A percentile compares a stretch with the other conserved stretches of the same genome.
Conservation (phyloP, 768 basidiomycete species). For the Kwoniella mangroviensis region DNA sequence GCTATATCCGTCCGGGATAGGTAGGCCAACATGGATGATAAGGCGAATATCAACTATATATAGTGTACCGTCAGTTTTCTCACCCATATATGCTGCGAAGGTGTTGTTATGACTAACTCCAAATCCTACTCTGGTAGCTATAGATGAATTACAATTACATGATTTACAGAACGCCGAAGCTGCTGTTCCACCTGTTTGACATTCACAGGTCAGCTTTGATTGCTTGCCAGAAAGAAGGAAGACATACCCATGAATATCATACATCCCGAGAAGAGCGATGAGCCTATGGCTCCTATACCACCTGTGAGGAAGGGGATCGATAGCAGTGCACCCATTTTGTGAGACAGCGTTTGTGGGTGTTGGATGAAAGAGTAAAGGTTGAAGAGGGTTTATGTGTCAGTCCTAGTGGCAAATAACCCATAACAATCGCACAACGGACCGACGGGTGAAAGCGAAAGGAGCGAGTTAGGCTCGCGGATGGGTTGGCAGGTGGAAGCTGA, state of each 20-base stretch:
- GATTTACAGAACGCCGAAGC: constrained; percentile 98
- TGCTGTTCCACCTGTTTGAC: constrained; percentile 54
- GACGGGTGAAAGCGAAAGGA: not conserved
- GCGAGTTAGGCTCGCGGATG: not conserved
- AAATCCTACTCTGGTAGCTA: constrained; percentile 94
- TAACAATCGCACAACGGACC: not conserved
- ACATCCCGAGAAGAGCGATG: constrained; percentile 67
- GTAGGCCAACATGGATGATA: constrained; percentile 97
- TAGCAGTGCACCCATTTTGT: constrained; percentile 59
- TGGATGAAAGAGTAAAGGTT: not conserved
- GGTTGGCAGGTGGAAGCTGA: no score
- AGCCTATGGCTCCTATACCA: constrained; percentile 63
- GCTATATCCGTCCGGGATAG: constrained; percentile 89
- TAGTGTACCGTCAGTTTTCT: not conserved
- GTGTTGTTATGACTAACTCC: constrained; percentile 66
- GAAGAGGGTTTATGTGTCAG: not conserved
- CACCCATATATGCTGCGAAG: not conserved
- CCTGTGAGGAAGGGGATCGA: constrained; percentile 60
- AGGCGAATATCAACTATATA: constrained; percentile 82
- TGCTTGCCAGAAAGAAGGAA: constrained; percentile 59
- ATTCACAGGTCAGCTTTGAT: not conserved
- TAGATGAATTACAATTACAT: constrained; percentile 98
- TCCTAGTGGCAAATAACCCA: not conserved
- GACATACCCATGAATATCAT: constrained; percentile 63
- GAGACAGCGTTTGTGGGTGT: not conserved